Evolutionary conservation across 1,139 yeast species (phyloP), one percentile per base, ranked within the genome.

Genomic region (Geotrichum carabidarum): DNA sequence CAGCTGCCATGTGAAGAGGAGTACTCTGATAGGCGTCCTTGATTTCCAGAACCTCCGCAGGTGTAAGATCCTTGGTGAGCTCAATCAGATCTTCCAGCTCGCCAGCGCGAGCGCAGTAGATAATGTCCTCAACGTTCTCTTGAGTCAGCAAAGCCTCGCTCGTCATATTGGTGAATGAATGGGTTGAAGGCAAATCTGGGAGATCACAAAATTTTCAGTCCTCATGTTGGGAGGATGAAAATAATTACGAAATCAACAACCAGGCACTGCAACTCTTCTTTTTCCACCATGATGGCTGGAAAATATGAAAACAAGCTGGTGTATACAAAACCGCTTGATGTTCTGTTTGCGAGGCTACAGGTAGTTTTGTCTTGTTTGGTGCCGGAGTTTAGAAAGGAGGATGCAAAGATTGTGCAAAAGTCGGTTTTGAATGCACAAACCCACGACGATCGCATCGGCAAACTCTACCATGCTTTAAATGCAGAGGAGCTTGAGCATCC

Each of bases 1-100:
- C 99, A 36, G 95, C 83, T 0, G 98, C 96, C 90, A 88, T 87
- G 67, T 93, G 99, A 51, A 93, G 73, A 11, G 96, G 86, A 0
- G 96, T 88, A 51, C 78, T 71, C 1, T 90, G 78, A 51, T 71
- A 75, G 48, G 83, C 84, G 61, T 87, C 94, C 63, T 78, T 80
- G 57, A 84, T 81, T 48, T 60, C 58, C n/a, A 60, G 58, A 47
- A 68, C 56, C 17, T 50, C 55, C 4, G 53, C 57, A 15, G 62
- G 60, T 14, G 60, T 55, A 15, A 61, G 57, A 32, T 55, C 54
- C 18, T 77, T 74, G 64, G 91, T 86, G 48, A 87, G 81, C 60
- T 79, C 86, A 62, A 79, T 75, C 55, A 93, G 72, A 0, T 85
- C 79, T 46, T 84, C 94, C 50, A 89, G 68, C 62, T 91, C 98